Conservation (phyloP, 495 filamentous ascomycete genomes). For the Penicillium paxilli region DNA sequence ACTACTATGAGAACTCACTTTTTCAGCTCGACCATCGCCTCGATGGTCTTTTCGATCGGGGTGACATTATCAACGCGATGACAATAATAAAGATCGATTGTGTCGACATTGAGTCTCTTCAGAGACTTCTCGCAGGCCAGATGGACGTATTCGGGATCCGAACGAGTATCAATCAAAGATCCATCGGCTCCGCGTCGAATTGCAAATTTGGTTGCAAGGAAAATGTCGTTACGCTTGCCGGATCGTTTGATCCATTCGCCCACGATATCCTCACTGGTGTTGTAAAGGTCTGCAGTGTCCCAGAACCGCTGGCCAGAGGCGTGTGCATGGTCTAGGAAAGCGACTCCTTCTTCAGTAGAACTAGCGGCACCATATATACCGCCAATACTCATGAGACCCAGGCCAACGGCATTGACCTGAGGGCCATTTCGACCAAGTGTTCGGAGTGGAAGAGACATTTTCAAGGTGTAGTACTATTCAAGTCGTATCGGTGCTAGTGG, state of each 20-base stretch:
- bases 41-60: conserved; percentile 59
- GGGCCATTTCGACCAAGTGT: conserved; percentile 54
- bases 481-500: background rate
- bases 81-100: conserved; percentile 62
- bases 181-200: conserved; percentile 1
- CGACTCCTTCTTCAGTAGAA: conserved; percentile 30
- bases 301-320: conserved; percentile 56
- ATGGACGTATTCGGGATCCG: conserved; percentile 53
- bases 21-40: conserved; percentile 56
- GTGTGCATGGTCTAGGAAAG: conserved; percentile 43
- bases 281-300: conserved; percentile 56
- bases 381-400: conserved; percentile 55
- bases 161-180: conserved; percentile 26
- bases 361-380: conserved; percentile 45
- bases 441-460: conserved; percentile 24
- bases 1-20: conserved; percentile 27
- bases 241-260: conserved; percentile 57
- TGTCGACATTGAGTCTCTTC: conserved; percentile 51
- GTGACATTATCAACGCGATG: conserved; percentile 37
- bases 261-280: conserved; percentile 46
- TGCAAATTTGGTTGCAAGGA: conserved; percentile 59
- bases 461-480: background rate
- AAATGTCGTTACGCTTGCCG: conserved; percentile 57
- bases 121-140: conserved; percentile 52
- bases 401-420: conserved; percentile 49